Conservation (phyloP, 768 basidiomycete species). For the Tubosaeta brunneosetosa region DNA sequence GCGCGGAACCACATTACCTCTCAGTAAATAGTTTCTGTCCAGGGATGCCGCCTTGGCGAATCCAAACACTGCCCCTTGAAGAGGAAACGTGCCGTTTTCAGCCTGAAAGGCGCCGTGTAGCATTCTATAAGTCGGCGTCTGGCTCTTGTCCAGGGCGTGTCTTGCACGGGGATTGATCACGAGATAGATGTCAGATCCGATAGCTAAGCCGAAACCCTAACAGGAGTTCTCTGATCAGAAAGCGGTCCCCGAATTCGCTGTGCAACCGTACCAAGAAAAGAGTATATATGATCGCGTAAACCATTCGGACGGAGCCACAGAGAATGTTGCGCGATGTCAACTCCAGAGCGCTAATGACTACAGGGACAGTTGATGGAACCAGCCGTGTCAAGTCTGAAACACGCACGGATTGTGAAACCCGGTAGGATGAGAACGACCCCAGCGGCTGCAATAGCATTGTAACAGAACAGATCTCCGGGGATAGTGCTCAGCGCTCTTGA, state of each 20-base stretch:
- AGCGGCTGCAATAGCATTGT: constrained; percentile 83
- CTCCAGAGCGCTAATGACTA: constrained; percentile 76
- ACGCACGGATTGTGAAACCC: constrained; percentile 75
- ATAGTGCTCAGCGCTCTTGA: constrained; percentile 77
- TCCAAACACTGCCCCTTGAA: constrained; percentile 44
- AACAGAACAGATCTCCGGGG: constrained; percentile 75
- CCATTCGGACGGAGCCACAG: constrained; percentile 77
- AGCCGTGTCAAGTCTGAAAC: constrained; percentile 2
- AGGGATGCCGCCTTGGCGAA: constrained; percentile 35
- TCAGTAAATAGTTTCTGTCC: constrained; percentile 26
- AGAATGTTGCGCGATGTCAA: constrained; percentile 77
- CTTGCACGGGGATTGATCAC: constrained; percentile 60
- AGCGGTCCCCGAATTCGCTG: neutral
- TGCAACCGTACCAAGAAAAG: constrained; percentile 57
- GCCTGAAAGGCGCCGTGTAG: constrained; percentile 53
- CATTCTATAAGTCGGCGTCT: constrained; percentile 37
- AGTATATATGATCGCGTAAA: constrained; percentile 84
- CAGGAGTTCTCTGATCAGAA: constrained; percentile 3
- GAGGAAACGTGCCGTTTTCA: constrained; percentile 43
- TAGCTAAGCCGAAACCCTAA: constrained; percentile 79
- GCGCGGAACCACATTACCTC: constrained; percentile 18
- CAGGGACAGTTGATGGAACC: neutral
- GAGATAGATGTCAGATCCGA: constrained; percentile 78
- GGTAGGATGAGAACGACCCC: constrained; percentile 90
- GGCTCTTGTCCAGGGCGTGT: constrained; percentile 28